Evolutionary conservation across 768 basidiomycete genomes (phyloP).

Genomic region (Leucogyrophana mollusca): DNA sequence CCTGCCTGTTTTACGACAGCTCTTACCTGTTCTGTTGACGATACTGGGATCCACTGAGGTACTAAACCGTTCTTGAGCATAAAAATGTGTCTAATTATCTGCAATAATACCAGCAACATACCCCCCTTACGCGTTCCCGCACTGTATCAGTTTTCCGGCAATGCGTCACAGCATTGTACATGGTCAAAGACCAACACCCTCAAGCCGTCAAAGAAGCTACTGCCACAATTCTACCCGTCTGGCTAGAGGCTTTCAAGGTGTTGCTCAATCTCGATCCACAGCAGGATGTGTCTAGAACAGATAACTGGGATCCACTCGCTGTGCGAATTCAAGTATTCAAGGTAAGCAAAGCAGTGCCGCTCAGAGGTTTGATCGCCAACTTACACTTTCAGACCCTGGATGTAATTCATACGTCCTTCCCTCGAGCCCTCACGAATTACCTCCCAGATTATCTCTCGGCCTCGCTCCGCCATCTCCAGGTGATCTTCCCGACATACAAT

Average conservation of each 20-base stretch:
- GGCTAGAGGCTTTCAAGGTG: slow-evolving; percentile 88
- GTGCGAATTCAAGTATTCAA: slow-evolving; percentile 85
- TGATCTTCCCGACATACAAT: slow-evolving; percentile 57
- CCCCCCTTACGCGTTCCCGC: slow-evolving; percentile 78
- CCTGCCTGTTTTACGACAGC: slow-evolving; percentile 82
- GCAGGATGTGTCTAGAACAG: slow-evolving; percentile 54
- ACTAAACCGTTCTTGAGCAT: no score
- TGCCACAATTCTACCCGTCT: slow-evolving; percentile 77
- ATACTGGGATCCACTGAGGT: slow-evolving; percentile 81
- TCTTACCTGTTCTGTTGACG: slow-evolving; percentile 80
- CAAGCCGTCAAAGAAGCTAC: slow-evolving; percentile 82
- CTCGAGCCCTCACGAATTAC: slow-evolving; percentile 63
- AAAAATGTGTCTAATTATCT: no score
- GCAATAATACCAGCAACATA: slow-evolving; percentile 49
- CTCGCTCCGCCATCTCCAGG: slow-evolving; percentile 58
- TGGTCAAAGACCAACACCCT: slow-evolving; percentile 93
- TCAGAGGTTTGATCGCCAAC: neutral
- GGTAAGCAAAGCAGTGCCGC: slow-evolving; percentile 38
- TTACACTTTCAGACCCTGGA: slow-evolving; percentile 63
- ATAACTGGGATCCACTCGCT: slow-evolving; percentile 79
- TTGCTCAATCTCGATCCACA: slow-evolving; percentile 65
- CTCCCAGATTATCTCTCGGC: slow-evolving; percentile 58
- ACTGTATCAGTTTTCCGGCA: slow-evolving; percentile 89
- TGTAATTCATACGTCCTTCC: slow-evolving; percentile 78
- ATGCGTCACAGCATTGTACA: slow-evolving; percentile 85